Percentiles rank a stretch among this genome's conserved stretches.
phyloP scores from a whole-genome alignment of 2,329 filamentous ascomycete genomes.

The Talaromyces rugulosus region DNA sequence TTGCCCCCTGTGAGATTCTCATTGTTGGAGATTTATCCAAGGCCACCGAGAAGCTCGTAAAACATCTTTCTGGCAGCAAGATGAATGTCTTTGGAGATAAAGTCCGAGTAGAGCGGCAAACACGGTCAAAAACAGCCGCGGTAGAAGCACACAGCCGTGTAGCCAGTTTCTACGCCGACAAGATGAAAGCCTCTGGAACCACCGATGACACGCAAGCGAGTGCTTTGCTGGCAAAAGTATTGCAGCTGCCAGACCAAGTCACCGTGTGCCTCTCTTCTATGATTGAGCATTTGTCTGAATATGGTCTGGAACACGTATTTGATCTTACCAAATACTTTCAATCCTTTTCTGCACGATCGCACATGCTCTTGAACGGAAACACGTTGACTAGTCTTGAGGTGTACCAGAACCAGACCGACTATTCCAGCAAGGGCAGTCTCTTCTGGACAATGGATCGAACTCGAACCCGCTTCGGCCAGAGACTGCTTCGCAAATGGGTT shows the following conservation, averaged over 20 bases:
- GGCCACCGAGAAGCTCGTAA: conserved; percentile 85
- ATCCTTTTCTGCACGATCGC: conserved; percentile 86
- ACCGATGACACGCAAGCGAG: conserved; percentile 54
- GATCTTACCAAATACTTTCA: conserved; percentile 96
- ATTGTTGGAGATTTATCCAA: conserved; percentile 87
- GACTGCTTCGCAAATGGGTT: conserved; percentile 90
- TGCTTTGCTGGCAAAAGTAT: conserved; percentile 75
- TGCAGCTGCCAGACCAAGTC: conserved; percentile 78
- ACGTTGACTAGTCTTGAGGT: conserved; percentile 91
- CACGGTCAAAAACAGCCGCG: conserved; percentile 73
- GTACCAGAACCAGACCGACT: conserved; percentile 90
- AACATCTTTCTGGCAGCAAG: conserved; percentile 82
- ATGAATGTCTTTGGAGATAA: conserved; percentile 90
- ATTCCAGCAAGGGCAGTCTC: conserved; percentile 77
- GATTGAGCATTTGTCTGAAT: conserved; percentile 89
- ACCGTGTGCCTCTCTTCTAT: conserved; percentile 92
- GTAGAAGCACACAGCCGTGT: conserved; percentile 85
- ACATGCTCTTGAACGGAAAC: conserved; percentile 95
- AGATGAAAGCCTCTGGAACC: conserved; percentile 61
- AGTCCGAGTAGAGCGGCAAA: conserved; percentile 75
- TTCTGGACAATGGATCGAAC: conserved; percentile 97
- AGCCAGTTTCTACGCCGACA: conserved; percentile 85
- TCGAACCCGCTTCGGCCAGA: conserved; percentile 79
- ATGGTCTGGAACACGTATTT: conserved; percentile 91
- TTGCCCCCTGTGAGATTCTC: conserved; percentile 91